Percentiles rank a stretch among this genome's conserved stretches.
phyloP scores from a whole-genome alignment of 176 grass and related monocot genomes.

The Carex littledalei region DNA sequence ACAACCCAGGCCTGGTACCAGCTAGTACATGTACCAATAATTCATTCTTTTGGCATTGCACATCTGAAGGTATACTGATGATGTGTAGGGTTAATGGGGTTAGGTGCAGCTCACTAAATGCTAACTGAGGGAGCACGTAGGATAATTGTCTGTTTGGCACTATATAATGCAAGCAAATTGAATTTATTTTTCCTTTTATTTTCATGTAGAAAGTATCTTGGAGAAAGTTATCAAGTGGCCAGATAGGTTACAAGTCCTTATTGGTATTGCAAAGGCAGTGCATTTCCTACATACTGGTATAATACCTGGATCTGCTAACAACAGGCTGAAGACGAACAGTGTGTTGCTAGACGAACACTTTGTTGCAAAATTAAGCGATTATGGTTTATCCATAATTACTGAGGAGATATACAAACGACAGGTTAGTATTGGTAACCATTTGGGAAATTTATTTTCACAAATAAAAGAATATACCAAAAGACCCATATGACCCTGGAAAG shows the following conservation, averaged over 20 bases:
- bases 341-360: conserved; percentile 87
- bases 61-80: background rate
- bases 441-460: background rate
- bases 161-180: background rate
- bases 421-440: conserved; percentile 35
- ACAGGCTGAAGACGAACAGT: conserved; percentile 61
- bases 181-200: conserved; percentile 18
- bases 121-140: background rate
- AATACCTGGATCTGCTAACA: conserved; percentile 95
- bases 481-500: background rate
- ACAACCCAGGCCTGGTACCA: background rate
- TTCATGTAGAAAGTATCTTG: conserved; percentile 44
- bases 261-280: conserved; percentile 79
- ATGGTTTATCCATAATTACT: conserved; percentile 83
- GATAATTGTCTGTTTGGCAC: background rate
- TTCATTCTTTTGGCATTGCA: background rate
- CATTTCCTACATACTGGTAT: conserved; percentile 97
- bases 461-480: background rate
- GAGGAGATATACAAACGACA: conserved; percentile 86
- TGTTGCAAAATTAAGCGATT: conserved; percentile 81
- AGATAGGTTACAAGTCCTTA: conserved; percentile 64
- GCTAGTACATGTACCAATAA: background rate
- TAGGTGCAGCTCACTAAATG: background rate
- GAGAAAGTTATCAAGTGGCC: conserved; percentile 77
- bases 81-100: background rate